These are phyloP conservation scores for Pythium rishiriense DNA, from an alignment of 352 stramenopile species.

Conservation along the genomic window DNA sequence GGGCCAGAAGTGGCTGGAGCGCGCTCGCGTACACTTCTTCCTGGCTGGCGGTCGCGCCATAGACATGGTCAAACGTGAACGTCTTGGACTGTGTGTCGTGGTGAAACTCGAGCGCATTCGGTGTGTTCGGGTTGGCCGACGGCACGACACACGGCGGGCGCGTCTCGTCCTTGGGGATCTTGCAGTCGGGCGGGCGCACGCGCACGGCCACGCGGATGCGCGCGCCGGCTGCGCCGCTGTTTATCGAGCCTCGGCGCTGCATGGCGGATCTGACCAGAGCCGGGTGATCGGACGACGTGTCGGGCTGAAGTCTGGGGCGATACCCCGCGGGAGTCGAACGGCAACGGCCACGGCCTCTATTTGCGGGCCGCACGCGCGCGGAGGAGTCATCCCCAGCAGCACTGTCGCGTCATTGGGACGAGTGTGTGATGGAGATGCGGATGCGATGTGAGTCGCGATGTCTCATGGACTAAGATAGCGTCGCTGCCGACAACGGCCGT, in stretches of 20 bases:
- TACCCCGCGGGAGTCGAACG: too few species aligned
- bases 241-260: constrained; percentile 21
- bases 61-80: constrained; percentile 74
- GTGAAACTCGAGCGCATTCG: constrained; percentile 36
- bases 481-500: too few species aligned
- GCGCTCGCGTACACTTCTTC: constrained; percentile 42
- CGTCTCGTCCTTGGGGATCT: constrained; percentile 28
- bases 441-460: not conserved
- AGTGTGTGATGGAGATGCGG: too few species aligned
- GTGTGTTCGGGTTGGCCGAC: constrained; percentile 3
- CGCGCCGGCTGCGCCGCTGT: constrained; percentile 21
- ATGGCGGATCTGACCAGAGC: not conserved
- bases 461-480: constrained; percentile 26
- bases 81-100: constrained; percentile 44
- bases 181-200: constrained; percentile 41
- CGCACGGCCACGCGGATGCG: constrained; percentile 69
- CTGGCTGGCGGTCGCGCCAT: constrained; percentile 38
- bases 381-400: not conserved
- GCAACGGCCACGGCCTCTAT: not conserved
- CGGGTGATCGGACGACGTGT: not conserved
- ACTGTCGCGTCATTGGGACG: not conserved
- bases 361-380: not conserved
- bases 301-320: not conserved
- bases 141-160: constrained; percentile 21
- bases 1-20: constrained; percentile 43